phyloP scores from a whole-genome alignment of 129 eudicot genomes.

The Erigeron canadensis region DNA sequence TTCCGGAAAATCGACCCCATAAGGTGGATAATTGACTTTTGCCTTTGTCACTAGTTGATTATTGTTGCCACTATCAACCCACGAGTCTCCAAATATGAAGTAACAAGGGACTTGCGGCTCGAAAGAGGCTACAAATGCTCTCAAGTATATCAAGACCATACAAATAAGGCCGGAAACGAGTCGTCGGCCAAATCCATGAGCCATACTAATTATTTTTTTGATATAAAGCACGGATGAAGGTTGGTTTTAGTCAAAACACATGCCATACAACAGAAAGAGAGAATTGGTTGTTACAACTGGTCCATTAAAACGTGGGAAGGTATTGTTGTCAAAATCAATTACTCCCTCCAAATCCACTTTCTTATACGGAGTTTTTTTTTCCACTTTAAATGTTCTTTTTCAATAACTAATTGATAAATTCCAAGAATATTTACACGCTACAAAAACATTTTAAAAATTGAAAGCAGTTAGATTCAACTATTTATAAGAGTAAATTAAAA shows the following conservation, averaged over 20 bases:
- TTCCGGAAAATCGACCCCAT: conserved; percentile 55
- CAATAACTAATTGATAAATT: too few species aligned
- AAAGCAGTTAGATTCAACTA: too few species aligned
- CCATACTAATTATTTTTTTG: background rate
- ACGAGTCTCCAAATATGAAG: conserved; percentile 36
- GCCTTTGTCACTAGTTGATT: conserved; percentile 14
- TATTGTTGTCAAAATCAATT: too few species aligned
- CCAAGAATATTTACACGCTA: too few species aligned
- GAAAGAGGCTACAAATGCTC: background rate
- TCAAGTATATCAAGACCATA: background rate
- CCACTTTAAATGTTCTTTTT: too few species aligned
- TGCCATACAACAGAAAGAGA: too few species aligned
- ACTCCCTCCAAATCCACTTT: too few species aligned
- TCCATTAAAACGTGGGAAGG: too few species aligned
- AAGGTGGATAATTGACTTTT: conserved; percentile 42
- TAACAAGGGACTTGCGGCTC: conserved; percentile 36
- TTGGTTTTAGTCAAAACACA: background rate
- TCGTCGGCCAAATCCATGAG: background rate
- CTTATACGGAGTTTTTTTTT: too few species aligned
- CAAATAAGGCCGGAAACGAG: background rate
- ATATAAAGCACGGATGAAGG: background rate
- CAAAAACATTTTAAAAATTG: too few species aligned
- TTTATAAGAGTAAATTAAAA: too few species aligned
- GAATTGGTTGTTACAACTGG: too few species aligned
- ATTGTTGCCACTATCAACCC: conserved; percentile 32